phyloP scores from a whole-genome alignment of 2,329 filamentous ascomycete species.

The Scytalidium sp. region DNA sequence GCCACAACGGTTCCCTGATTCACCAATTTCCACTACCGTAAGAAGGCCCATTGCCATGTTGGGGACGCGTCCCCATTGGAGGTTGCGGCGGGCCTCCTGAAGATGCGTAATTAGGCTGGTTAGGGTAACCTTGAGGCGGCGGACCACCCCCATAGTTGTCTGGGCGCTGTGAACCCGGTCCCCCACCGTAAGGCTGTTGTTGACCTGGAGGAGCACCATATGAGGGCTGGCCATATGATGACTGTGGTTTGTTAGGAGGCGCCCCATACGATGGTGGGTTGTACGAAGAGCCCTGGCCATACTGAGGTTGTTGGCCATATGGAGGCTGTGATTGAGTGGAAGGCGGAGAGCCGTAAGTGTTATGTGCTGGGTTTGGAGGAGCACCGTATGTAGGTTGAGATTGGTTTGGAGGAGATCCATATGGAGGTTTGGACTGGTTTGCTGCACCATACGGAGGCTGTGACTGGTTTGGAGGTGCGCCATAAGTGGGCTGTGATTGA shows the following conservation, averaged over 20 bases:
- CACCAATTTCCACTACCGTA: neutral
- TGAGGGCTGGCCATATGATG: constrained; percentile 10
- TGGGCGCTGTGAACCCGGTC: neutral
- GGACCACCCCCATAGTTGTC: constrained; percentile 6
- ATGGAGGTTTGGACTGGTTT: constrained; percentile 5
- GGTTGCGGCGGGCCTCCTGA: neutral
- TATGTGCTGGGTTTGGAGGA: neutral
- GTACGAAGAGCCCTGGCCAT: neutral
- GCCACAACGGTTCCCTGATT: neutral
- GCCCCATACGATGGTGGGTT: neutral
- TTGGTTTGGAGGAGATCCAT: neutral
- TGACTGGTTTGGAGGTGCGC: constrained; percentile 7
- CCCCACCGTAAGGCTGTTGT: constrained; percentile 16
- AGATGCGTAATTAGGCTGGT: neutral
- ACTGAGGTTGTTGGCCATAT: constrained; percentile 10
- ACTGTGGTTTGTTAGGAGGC: constrained; percentile 2
- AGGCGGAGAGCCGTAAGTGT: constrained; percentile 2
- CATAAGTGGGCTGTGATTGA: constrained; percentile 2
- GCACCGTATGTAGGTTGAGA: constrained; percentile 6
- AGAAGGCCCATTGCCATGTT: neutral
- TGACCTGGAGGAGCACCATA: constrained; percentile 15
- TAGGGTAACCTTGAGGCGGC: neutral
- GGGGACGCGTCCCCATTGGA: neutral
- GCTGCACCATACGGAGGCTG: constrained; percentile 2
- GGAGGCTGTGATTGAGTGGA: constrained; percentile 5